These are phyloP conservation scores for Scheffersomyces coipomensis DNA, from an alignment of 805 yeast genomes.

Conservation along the genomic window DNA sequence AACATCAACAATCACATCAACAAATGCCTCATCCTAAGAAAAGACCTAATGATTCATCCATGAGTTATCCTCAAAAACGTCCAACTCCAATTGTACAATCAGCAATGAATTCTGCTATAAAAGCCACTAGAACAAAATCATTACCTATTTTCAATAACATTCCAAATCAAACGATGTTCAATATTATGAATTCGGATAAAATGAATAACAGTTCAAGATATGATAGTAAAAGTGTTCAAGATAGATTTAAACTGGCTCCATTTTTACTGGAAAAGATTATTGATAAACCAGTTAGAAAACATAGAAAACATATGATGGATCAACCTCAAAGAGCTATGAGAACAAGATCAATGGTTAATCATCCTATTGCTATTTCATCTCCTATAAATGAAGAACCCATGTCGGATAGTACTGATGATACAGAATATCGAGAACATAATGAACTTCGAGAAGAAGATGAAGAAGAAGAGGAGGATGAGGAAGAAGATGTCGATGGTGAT, in stretches of 20 bases:
- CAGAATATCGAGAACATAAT: slow-evolving; percentile 26
- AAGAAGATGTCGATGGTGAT: slow-evolving; percentile 24
- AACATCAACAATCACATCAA: slow-evolving; percentile 7
- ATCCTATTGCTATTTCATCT: slow-evolving; percentile 33
- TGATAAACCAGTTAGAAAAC: slow-evolving; percentile 32
- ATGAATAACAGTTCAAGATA: slow-evolving; percentile 35
- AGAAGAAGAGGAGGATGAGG: slow-evolving; percentile 23
- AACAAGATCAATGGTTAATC: slow-evolving; percentile 42
- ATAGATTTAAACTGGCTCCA: slow-evolving; percentile 46
- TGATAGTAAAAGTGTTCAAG: slow-evolving; percentile 40
- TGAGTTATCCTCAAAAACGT: slow-evolving; percentile 10
- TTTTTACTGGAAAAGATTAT: slow-evolving; percentile 40
- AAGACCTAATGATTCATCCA: slow-evolving; percentile 8
- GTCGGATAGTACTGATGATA: slow-evolving; percentile 37
- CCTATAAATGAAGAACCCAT: slow-evolving; percentile 41
- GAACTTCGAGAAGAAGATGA: slow-evolving; percentile 15
- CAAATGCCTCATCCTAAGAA: slow-evolving; percentile 8
- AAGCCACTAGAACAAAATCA: slow-evolving; percentile 45
- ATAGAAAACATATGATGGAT: slow-evolving; percentile 6
- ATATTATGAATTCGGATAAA: slow-evolving; percentile 42
- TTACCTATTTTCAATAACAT: slow-evolving; percentile 40
- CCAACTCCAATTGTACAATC: slow-evolving; percentile 1
- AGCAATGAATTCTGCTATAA: slow-evolving; percentile 17
- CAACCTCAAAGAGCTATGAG: slow-evolving; percentile 40
- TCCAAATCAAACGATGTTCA: slow-evolving; percentile 37